Evolutionary conservation across 1,284 basidiomycete species (phyloP).

Genomic region (Pyrrhoderma lamaoense): DNA sequence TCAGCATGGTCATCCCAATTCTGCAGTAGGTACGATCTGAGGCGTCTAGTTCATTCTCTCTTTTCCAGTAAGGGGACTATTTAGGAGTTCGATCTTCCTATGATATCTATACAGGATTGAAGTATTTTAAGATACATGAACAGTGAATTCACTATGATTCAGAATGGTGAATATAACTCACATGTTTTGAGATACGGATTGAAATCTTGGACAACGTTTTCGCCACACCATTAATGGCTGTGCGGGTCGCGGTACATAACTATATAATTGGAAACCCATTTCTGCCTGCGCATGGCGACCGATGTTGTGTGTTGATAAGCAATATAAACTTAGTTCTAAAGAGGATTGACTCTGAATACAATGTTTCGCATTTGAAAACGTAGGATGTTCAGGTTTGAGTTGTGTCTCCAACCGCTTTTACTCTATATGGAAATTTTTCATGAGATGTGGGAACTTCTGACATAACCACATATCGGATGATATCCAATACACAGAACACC

Average conservation of each 20-base stretch:
- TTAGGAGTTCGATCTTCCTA: neutral
- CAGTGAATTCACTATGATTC: neutral
- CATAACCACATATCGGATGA: too few relatives aligned
- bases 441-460: too few relatives aligned
- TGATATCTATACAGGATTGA: neutral
- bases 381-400: too few relatives aligned
- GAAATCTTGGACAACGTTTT: constrained; percentile 3
- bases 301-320: too few relatives aligned
- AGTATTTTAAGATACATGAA: neutral
- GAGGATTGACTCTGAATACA: too few relatives aligned
- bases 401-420: too few relatives aligned
- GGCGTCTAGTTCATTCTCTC: neutral
- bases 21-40: constrained; percentile 1
- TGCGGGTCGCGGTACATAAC: neutral
- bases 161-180: neutral
- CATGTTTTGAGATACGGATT: neutral
- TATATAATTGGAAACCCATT: neutral
- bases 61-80: neutral
- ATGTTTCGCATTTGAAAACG: too few relatives aligned
- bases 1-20: constrained; percentile 9
- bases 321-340: too few relatives aligned
- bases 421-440: too few relatives aligned
- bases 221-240: constrained; percentile 5
- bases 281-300: too few relatives aligned
- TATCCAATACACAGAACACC: too few relatives aligned